Base-by-base conservation (phyloP, 2,329 filamentous ascomycete species). In the Biscogniauxia sp. region DNA sequence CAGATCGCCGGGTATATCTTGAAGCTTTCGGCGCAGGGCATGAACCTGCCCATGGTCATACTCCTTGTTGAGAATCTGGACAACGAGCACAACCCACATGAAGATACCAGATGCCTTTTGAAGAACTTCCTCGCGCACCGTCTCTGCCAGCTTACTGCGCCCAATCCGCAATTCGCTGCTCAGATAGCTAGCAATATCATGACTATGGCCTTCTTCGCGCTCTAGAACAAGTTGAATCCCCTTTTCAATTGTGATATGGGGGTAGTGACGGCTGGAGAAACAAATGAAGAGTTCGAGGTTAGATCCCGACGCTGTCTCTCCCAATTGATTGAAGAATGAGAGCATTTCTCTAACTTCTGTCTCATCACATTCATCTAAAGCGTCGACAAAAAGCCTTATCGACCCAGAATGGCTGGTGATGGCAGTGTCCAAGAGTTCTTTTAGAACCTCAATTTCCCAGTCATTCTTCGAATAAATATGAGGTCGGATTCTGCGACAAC, bases 1-100 rank as follows among this genome's bases (percentile, higher is more conserved):
- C 0, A 82, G 66, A 11, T 69, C 69, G 6, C 56, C 54, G 0
- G 79, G 80, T 32, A 80, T 74, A 26, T 79, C 74, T 7, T 67
- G 20, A 1, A 82, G 69, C 59, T 68, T 71, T 58, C 68, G 61
- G 20, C 67, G 64, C 3, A 81, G 58, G 0, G 60, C 63, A 20
- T 71, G 63, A 0, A 76, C 62, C 0, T 69, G 66, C 1, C 79
- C 77, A 8, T 64, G 54, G n/a, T 74, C 69, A 51, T 67, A 73
- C 51, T 78, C 77, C 52, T 75, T 73, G 57, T 81, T 80, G 0
- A 83, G 65, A 2, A 80, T 80, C 1, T 68, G 59, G 1, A 82
- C 71, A 2, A 81, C 79, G 0, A 81, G 64, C 0, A 79, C 73
- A 1, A 76, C 76, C 78, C 80, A 82, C 61, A 81, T 64, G 55